These are phyloP conservation scores for Cladosporium cucumerinum DNA, from an alignment of 2,329 filamentous ascomycete species.

Conservation along the genomic window DNA sequence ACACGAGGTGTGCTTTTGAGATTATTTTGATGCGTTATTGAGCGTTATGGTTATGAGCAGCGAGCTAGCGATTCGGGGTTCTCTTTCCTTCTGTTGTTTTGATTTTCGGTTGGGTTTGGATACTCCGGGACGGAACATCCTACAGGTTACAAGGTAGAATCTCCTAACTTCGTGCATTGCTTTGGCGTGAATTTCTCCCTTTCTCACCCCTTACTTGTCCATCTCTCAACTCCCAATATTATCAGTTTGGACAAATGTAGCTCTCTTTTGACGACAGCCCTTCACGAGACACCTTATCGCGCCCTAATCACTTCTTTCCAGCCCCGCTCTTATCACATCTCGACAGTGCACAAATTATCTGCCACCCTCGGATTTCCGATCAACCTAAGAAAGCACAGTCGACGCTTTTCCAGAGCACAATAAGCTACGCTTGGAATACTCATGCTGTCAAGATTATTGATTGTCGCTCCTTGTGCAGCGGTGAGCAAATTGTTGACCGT, in stretches of 20 bases:
- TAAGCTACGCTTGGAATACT: background rate
- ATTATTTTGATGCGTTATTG: constrained; percentile 15
- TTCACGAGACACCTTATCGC: background rate
- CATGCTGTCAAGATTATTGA: background rate
- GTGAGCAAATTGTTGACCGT: background rate
- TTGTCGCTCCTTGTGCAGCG: background rate
- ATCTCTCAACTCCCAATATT: background rate
- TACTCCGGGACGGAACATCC: background rate
- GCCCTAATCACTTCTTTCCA: background rate
- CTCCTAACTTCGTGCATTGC: background rate
- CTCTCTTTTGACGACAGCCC: background rate
- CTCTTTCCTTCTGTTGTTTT: background rate
- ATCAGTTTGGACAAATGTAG: background rate
- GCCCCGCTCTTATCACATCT: background rate
- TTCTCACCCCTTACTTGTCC: background rate
- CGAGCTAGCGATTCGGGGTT: constrained; percentile 1
- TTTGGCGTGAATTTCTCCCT: background rate
- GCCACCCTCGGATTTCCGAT: background rate
- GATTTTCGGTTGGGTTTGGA: background rate
- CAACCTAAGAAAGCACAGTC: background rate
- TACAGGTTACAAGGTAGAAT: constrained; percentile 3
- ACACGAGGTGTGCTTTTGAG: background rate
- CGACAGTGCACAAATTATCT: background rate
- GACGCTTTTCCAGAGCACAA: background rate
- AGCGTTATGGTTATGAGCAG: constrained; percentile 16